These are phyloP conservation scores for Eucalyptus sp. DNA, from an alignment of 345 rosid genomes.

Conservation along the genomic window DNA sequence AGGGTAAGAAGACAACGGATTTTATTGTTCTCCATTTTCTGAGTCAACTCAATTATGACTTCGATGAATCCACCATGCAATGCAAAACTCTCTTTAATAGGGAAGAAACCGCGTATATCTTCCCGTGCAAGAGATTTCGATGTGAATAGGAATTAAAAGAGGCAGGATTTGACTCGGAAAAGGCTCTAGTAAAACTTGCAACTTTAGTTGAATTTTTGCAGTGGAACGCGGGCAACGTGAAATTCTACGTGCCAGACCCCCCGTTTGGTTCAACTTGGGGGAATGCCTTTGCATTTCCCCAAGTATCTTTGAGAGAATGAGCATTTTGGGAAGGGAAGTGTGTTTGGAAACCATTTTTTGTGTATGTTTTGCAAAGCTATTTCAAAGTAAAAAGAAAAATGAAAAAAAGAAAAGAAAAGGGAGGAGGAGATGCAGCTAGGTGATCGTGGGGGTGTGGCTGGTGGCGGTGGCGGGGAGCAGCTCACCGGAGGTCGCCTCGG, in stretches of 20 bases:
- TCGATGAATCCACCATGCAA: neutral
- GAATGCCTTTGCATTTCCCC: too few relatives aligned
- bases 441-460: too few relatives aligned
- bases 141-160: neutral
- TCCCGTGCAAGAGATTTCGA: neutral
- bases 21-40: neutral
- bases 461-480: too few relatives aligned
- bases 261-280: too few relatives aligned
- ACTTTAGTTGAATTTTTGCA: neutral
- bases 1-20: neutral
- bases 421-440: too few relatives aligned
- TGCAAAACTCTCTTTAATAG: neutral
- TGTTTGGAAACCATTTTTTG: too few relatives aligned
- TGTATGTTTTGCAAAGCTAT: too few relatives aligned
- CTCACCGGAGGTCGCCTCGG: too few relatives aligned
- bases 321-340: too few relatives aligned
- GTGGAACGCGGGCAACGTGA: neutral
- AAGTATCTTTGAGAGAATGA: too few relatives aligned
- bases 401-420: too few relatives aligned
- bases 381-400: too few relatives aligned
- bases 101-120: neutral
- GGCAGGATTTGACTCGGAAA: neutral
- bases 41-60: neutral
- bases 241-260: neutral
- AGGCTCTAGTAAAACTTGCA: neutral